Evolutionary conservation across 306 rosid genomes (phyloP).

Genomic region (Acmispon strigosus): DNA sequence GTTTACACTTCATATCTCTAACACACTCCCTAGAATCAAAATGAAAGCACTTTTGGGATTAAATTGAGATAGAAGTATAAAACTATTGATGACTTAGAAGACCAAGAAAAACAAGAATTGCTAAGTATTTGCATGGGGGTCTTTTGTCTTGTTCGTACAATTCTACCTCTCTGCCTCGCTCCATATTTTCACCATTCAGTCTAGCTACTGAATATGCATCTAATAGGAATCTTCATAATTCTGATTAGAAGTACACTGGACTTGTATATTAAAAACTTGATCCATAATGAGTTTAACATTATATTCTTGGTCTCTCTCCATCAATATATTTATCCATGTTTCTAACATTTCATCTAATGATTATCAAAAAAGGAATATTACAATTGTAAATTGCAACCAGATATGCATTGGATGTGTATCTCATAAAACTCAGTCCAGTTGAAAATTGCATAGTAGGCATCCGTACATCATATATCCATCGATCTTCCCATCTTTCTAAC

Average conservation of each 20-base stretch:
- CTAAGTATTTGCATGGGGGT: neutral
- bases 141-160: neutral
- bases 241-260: neutral
- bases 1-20: neutral
- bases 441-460: neutral
- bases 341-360: neutral
- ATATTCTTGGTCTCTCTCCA: neutral
- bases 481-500: neutral
- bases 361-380: neutral
- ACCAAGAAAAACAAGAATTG: neutral
- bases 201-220: neutral
- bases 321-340: neutral
- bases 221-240: neutral
- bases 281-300: neutral
- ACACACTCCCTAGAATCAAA: no score
- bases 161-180: neutral
- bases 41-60: no score
- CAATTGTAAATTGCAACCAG: neutral
- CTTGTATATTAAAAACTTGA: neutral
- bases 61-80: neutral
- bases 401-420: neutral
- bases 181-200: neutral
- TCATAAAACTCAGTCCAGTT: neutral
- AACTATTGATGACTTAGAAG: neutral
- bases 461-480: neutral